Base-by-base conservation (phyloP, 768 basidiomycete species). In the Russula griseocarnosa region DNA sequence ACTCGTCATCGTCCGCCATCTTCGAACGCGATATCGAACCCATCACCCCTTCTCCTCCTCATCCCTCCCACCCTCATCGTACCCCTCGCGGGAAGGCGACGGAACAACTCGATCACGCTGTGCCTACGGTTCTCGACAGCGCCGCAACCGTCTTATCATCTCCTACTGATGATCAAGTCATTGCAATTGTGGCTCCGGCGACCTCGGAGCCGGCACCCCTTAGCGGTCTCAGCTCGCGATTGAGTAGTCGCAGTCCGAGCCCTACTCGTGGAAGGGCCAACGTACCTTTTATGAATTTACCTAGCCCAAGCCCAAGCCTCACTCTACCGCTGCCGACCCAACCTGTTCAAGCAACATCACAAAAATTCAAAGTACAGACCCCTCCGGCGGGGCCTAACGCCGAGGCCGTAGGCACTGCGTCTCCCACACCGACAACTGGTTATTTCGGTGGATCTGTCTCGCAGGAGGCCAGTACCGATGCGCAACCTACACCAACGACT, bases 21-120 rank as follows among this genome's bases (percentile, higher is more conserved):
- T 95, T 95, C 65, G 92, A 95, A 75, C 85, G 92, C 40, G 92
- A 95, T 73, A 92, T 95, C 67, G 92, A 94, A 68, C 86, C 86
- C 72, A 69, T 81, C 75, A 38, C 81, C 70, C 63, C 74, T 61
- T 56, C 74, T 75, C 69, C 76, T 73, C 69, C 78, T 67, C 78
- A 68, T 73, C 75, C 55, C 74, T 74, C 26, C 75, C 80, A 90
- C 70, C 89, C 90, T 0, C 90, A 91, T 72, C 83, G 86, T 32
- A 87, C 85, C 56, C 82, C 90, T 0, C 81, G 90, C 46, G 83
- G 86, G 22, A 88, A 88, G 73, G 79, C 79, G 38, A 87, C 87
- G 0, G 90, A 90, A 62, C 82, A 86, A 6, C 79, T 92, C 51
- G 91, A 94, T 54, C 84, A 86, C 58, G 79, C 82, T n/a, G 88